Evolutionary conservation across 768 basidiomycete species (phyloP), one percentile per base, ranked within the genome.

Genomic region (Omphalotus guepiniiformis): DNA sequence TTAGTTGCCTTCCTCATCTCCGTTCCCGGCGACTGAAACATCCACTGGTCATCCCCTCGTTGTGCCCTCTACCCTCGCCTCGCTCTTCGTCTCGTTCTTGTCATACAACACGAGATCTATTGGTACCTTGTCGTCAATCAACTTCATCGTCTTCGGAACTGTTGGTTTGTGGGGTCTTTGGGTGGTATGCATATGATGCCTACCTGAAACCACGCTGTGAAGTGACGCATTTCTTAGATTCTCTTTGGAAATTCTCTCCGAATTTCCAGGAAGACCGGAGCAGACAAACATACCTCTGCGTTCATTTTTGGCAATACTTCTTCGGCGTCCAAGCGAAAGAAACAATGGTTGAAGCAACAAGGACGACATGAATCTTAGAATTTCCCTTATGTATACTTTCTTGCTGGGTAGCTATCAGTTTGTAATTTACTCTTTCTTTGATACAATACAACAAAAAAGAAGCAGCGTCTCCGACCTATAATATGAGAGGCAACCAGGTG

Each of bases 261-360:
- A 30, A 62, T 77, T 39, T 88, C 87, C 26, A 79, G 76, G 59
- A 85, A 78, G 55, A 90, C 88, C 4, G 89, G 88, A 15, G 83
- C 87, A 16, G 87, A 90, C 66, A 90, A 90, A 58, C 79, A 78
- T 52, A 92, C 88, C 3, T 89, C 87, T 13, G 59, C 81, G 4
- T 90, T 91, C 63, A 67, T 90, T 18, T 92, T 92, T 59, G 79
- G 85, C 2, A 92, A 89, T 69, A 85, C 76, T 54, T 66, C 66
- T 38, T 76, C 83, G 15, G 83, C 85, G 3, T 83, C 81, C 6
- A 67, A 66, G 19, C 75, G 76, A 61, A 85, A 83, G 66, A 82
- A 74, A 63, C 58, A 65, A 47, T 79, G 76, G 79, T 76, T 68
- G 60, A 73, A 62, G 55, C 61, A 69, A 50, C 69, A 70, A 51